Evolutionary conservation across 2,329 filamentous ascomycete genomes (phyloP), one percentile per base, ranked within the genome.

Genomic region (Fusarium sp.): DNA sequence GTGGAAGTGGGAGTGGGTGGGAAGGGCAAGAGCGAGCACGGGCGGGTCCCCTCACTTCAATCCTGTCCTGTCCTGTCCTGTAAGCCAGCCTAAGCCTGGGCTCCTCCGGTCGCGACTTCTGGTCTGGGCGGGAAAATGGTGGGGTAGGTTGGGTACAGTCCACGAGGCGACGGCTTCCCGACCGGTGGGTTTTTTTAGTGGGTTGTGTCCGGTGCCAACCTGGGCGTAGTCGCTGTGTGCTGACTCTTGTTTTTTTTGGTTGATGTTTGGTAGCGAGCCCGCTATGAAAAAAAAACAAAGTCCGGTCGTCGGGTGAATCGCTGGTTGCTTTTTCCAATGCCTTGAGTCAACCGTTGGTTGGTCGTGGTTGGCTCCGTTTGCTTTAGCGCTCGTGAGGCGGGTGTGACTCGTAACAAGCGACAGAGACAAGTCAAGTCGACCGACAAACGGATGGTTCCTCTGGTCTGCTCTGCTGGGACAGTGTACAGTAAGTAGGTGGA

Each of bases 361-460:
- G 66, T 62, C 42, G 35, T 69, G 61, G 68, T 74, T 74, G 68
- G 71, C 56, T 69, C 49, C 35, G 63, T 65, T 53, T 60, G 55
- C 57, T 40, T 49, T 65, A 58, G 56, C 58, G 58, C 53, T 74
- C 42, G 62, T 72, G 53, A 72, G 59, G 65, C 56, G 53, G 46
- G 55, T 67, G 59, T 74, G 72, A 74, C 72, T 74, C 66, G 72
- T 68, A 72, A 62, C 49, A 72, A 75, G 46, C 62, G 67, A 72
- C 27, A 24, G 55, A 33, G 38, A 64, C 24, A 22, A 60, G 38
- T 59, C 49, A 57, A 59, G 38, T 40, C 64, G 70, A 36, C 46
- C 44, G 70, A 70, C 66, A 24, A 35, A 55, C 38, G 14, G 55
- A 53, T 51, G 16, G 56, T 57, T 56, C 36, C 42, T 51, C 38